These are phyloP conservation scores for Rubia occidens DNA, from an alignment of 305 asterid species.

Conservation along the genomic window DNA sequence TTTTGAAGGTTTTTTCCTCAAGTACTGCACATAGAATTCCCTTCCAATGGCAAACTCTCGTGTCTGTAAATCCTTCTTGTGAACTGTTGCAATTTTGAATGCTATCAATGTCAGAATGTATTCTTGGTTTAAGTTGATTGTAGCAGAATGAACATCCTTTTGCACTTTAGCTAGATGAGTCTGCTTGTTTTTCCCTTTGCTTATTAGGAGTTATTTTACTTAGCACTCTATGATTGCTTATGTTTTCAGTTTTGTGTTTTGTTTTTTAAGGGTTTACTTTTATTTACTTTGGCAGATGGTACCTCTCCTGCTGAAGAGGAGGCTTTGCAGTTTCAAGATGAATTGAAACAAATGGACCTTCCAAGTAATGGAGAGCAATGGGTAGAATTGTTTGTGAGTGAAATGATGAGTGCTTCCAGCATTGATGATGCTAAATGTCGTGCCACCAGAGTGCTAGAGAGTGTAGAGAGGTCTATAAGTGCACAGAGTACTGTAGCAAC, in stretches of 20 bases:
- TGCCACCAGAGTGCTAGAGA: slow-evolving; percentile 47
- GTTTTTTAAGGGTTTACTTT: not conserved
- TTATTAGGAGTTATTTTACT: not conserved
- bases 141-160: not conserved
- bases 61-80: not conserved
- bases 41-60: not conserved
- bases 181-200: not conserved
- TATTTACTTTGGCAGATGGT: slow-evolving; percentile 23
- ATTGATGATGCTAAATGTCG: slow-evolving; percentile 71
- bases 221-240: not conserved
- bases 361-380: slow-evolving; percentile 62
- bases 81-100: not conserved
- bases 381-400: slow-evolving; percentile 64
- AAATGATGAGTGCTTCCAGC: slow-evolving; percentile 55
- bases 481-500: slow-evolving; percentile 36
- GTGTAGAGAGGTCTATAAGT: slow-evolving; percentile 59
- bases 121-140: not conserved
- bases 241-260: not conserved
- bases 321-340: slow-evolving; percentile 26
- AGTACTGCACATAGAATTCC: not conserved
- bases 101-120: not conserved
- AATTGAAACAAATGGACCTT: slow-evolving; percentile 29
- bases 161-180: not conserved
- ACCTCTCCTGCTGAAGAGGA: slow-evolving; percentile 20
- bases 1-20: not conserved